phyloP scores from a whole-genome alignment of 2,329 filamentous ascomycete genomes.

The Colletotrichum gloeosporioides region DNA sequence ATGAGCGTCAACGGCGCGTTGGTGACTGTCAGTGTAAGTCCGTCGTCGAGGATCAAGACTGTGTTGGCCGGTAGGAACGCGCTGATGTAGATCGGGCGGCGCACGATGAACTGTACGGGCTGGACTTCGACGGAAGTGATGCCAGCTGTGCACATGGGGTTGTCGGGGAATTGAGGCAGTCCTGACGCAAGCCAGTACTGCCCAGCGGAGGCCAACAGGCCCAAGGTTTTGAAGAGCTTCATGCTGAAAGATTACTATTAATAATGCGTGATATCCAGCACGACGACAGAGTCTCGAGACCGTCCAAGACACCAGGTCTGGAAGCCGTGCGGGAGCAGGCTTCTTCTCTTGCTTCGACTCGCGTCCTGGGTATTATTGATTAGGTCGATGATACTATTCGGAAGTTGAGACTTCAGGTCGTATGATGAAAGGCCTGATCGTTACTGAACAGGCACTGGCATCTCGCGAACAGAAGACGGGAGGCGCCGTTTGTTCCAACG shows the following conservation, averaged over 20 bases:
- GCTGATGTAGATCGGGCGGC: constrained; percentile 21
- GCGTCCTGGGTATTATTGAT: neutral
- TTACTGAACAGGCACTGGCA: constrained; percentile 1
- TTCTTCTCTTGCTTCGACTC: neutral
- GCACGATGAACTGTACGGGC: constrained; percentile 15
- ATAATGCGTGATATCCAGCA: constrained; percentile 10
- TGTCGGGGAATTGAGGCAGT: constrained; percentile 17
- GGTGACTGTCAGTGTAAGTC: constrained; percentile 14
- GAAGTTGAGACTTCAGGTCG: neutral
- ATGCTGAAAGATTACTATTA: constrained; percentile 1
- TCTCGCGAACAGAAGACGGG: neutral
- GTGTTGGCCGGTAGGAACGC: constrained; percentile 15
- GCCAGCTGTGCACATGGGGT: constrained; percentile 14
- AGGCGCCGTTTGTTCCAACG: constrained; percentile 13
- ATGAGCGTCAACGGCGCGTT: constrained; percentile 15
- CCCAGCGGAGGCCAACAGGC: constrained; percentile 6
- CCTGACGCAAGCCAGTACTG: constrained; percentile 10
- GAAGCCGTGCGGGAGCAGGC: constrained; percentile 1
- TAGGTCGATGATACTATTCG: neutral
- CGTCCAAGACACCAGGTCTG: constrained; percentile 19
- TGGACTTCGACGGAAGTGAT: constrained; percentile 21
- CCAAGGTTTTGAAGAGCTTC: neutral
- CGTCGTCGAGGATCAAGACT: constrained; percentile 12
- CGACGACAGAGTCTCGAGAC: neutral
- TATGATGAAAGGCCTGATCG: neutral